Base-by-base conservation (phyloP, 176 grass and related monocot genomes). In the Oryza glaberrima region DNA sequence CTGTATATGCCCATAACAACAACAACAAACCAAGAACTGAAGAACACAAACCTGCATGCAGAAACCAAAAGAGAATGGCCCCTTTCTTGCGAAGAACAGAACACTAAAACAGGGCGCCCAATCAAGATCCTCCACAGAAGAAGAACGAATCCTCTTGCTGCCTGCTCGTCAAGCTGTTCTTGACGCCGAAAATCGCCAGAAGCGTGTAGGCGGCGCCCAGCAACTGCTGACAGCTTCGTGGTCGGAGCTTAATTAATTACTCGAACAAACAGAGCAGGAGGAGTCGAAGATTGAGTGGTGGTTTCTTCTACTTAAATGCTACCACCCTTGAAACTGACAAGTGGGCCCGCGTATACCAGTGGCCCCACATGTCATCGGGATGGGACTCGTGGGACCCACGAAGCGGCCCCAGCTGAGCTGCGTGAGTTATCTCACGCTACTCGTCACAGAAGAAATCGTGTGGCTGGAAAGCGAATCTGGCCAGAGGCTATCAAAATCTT, bases 401-500 rank as follows among this genome's bases (percentile, higher is more conserved):
- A 35, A 8, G 74, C 13, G 61, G 36, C 69, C 12, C 13, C 28
- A 30, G 75, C 43, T 47, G 86, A 41, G 86, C 52, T 40, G 36
- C 36, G 30, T 17, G 32, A 5, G 17, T 7, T 8, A 19, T 35
- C 54, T 7, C 54, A 60, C 54, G 54, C 54, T 0, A 49, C 12
- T 4, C 3, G 28, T 7, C 5, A 1, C 4, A 34, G 10, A 44
- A 5, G 56, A 63, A 63, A 77, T 60, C 10, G 22, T 85, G 83
- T 85, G 83, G 83, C 83, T 85, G 34, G 48, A 20, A 23, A 77
- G 73, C n/a, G 7, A 28, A 2, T 32, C 5, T 8, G 25, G 75
- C 52, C 19, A 3, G 7, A 56, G 9, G 40, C 6, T 32, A 85
- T 61, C 83, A 32, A 85, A 77, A 77, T 85, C 83, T 16, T 34